Evolutionary conservation across 805 yeast species (phyloP).

Genomic region (Kodamaea restingae): DNA sequence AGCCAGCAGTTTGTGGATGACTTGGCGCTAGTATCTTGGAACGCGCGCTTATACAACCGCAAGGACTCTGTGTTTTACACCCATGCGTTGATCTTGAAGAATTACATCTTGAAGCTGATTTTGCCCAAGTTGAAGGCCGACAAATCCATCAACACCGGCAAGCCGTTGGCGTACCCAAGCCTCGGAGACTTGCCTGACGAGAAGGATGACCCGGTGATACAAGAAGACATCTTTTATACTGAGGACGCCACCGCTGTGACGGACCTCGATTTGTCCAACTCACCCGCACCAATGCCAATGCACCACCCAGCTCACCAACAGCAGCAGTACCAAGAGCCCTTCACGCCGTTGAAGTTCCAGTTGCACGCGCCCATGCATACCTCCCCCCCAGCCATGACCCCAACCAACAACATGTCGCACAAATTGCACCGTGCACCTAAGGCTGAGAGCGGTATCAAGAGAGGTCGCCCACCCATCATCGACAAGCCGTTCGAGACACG

Average conservation of each 20-base stretch:
- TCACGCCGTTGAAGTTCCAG: conserved; percentile 9
- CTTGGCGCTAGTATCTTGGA: conserved; percentile 82
- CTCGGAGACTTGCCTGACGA: conserved; percentile 68
- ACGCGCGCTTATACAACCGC: conserved; percentile 80
- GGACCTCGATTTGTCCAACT: conserved; percentile 3
- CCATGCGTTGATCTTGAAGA: conserved; percentile 61
- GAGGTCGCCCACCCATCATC: conserved; percentile 89
- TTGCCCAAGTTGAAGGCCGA: conserved; percentile 47
- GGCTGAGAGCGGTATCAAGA: conserved; percentile 51
- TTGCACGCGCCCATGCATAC: conserved; percentile 6
- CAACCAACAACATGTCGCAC: background rate
- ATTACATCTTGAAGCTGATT: conserved; percentile 42
- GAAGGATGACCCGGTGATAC: conserved; percentile 10
- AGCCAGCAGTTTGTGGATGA: conserved; percentile 73
- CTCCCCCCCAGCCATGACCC: conserved; percentile 2
- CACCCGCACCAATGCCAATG: conserved; percentile 2
- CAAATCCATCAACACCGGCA: conserved; percentile 31
- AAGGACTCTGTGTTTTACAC: conserved; percentile 62
- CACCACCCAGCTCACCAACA: conserved; percentile 5
- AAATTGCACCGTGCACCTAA: conserved; percentile 2
- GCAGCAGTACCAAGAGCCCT: conserved; percentile 6
- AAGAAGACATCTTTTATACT: conserved; percentile 10
- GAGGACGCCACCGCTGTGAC: conserved; percentile 7
- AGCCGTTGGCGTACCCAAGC: conserved; percentile 50
- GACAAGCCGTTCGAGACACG: conserved; percentile 90